phyloP scores from a whole-genome alignment of 805 yeast species.

The Cyberlindnera petersonii region DNA sequence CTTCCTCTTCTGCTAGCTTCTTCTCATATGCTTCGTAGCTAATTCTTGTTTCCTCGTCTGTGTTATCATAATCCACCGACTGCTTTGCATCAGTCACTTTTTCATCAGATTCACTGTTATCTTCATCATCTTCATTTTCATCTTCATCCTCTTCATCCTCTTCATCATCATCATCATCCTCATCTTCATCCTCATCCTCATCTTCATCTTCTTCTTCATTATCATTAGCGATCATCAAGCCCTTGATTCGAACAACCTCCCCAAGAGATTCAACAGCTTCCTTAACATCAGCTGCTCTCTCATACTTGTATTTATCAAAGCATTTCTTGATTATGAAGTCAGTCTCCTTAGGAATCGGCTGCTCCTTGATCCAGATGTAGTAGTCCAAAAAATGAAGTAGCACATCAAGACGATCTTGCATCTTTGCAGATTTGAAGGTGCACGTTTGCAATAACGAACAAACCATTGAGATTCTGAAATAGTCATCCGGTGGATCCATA shows the following conservation, averaged over 20 bases:
- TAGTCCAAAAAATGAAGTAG: conserved; percentile 66
- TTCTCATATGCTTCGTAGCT: conserved; percentile 37
- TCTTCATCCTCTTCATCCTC: conserved; percentile 27
- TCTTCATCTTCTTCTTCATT: conserved; percentile 18
- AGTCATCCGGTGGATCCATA: conserved; percentile 63
- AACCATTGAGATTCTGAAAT: conserved; percentile 63
- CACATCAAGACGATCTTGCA: conserved; percentile 29
- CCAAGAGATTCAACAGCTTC: conserved; percentile 43
- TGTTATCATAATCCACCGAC: conserved; percentile 23
- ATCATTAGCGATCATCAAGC: conserved; percentile 1
- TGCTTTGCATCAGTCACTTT: conserved; percentile 23
- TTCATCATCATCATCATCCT: conserved; percentile 12
- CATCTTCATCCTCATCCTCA: conserved; percentile 23
- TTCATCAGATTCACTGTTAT: conserved; percentile 9
- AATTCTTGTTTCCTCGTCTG: conserved; percentile 30
- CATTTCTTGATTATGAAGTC: conserved; percentile 48
- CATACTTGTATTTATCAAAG: conserved; percentile 35
- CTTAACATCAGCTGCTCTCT: conserved; percentile 34
- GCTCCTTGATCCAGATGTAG: conserved; percentile 57
- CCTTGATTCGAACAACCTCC: conserved; percentile 24
- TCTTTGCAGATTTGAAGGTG: conserved; percentile 16
- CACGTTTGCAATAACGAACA: conserved; percentile 38
- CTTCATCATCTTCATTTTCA: conserved; percentile 15
- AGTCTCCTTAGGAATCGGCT: conserved; percentile 61
- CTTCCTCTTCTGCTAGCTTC: conserved; percentile 37